phyloP scores from a whole-genome alignment of 2,329 filamentous ascomycete genomes.

The Calonectria pteridis region DNA sequence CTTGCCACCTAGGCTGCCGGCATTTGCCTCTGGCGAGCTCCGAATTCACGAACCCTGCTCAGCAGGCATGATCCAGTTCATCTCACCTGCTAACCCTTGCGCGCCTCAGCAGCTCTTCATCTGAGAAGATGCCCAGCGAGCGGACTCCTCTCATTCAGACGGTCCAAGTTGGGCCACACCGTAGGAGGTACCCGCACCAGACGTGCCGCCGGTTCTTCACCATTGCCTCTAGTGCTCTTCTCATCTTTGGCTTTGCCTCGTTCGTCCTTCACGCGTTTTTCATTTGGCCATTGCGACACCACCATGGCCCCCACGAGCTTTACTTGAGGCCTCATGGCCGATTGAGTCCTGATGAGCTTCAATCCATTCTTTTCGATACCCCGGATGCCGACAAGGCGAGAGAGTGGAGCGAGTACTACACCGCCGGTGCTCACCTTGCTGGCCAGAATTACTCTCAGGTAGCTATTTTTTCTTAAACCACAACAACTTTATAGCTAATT shows the following conservation, averaged over 20 bases:
- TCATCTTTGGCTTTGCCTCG: constrained; percentile 63
- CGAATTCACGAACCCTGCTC: not conserved
- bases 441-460: constrained; percentile 82
- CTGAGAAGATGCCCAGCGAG: constrained; percentile 61
- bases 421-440: constrained; percentile 79
- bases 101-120: constrained; percentile 25
- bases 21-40: not conserved
- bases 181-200: constrained; percentile 69
- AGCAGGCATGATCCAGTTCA: not conserved
- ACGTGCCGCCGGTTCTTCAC: constrained; percentile 76
- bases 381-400: constrained; percentile 68
- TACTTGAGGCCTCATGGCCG: constrained; percentile 44
- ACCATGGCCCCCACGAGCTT: constrained; percentile 48
- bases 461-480: constrained; percentile 3
- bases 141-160: constrained; percentile 76
- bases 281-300: constrained; percentile 51
- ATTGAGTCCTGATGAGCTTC: constrained; percentile 63
- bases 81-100: constrained; percentile 17
- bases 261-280: constrained; percentile 63
- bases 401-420: constrained; percentile 85
- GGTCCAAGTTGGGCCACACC: constrained; percentile 66
- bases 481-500: constrained; percentile 14
- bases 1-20: constrained; percentile 16
- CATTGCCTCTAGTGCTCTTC: constrained; percentile 67
- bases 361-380: constrained; percentile 68